Evolutionary conservation across 2,329 filamentous ascomycete species (phyloP).

Genomic region (Aspergillus pseudoglaucus): DNA sequence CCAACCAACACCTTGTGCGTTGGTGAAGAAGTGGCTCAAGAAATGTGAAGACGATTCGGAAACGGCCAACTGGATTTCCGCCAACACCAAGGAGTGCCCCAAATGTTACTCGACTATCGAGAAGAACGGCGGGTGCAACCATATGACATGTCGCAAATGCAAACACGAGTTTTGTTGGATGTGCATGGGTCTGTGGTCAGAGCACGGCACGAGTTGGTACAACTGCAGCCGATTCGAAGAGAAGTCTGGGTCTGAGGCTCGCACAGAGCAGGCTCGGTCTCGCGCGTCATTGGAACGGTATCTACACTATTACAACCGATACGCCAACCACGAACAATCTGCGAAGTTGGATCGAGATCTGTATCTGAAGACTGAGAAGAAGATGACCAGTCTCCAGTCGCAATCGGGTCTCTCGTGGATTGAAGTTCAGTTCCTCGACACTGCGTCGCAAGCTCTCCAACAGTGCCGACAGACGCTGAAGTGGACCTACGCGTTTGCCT

Average conservation of each 20-base stretch:
- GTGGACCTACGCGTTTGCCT: slow-evolving; percentile 99
- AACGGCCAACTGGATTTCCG: slow-evolving; percentile 98
- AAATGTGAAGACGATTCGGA: slow-evolving; percentile 98
- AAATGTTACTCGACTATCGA: slow-evolving; percentile 96
- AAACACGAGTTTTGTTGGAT: slow-evolving; percentile 99
- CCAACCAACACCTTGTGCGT: slow-evolving; percentile 80
- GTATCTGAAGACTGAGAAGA: slow-evolving; percentile 93
- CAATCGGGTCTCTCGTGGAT: slow-evolving; percentile 98
- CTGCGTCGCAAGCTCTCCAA: slow-evolving; percentile 86
- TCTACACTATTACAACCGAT: slow-evolving; percentile 97
- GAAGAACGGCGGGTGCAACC: slow-evolving; percentile 97
- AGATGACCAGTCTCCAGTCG: slow-evolving; percentile 94
- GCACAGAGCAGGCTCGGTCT: slow-evolving; percentile 86
- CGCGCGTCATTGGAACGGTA: slow-evolving; percentile 91
- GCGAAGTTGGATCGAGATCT: slow-evolving; percentile 95
- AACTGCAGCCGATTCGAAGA: slow-evolving; percentile 98
- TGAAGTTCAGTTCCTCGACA: slow-evolving; percentile 93
- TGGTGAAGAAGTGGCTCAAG: slow-evolving; percentile 94
- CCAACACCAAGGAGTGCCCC: slow-evolving; percentile 96
- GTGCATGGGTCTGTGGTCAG: slow-evolving; percentile 98
- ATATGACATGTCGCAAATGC: slow-evolving; percentile 96
- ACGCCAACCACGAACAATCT: slow-evolving; percentile 97
- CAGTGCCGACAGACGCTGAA: slow-evolving; percentile 97
- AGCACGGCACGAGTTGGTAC: slow-evolving; percentile 99
- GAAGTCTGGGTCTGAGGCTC: slow-evolving; percentile 83